Conservation (phyloP, 2,329 filamentous ascomycete species). For the Thielaviopsis ethacetica region DNA sequence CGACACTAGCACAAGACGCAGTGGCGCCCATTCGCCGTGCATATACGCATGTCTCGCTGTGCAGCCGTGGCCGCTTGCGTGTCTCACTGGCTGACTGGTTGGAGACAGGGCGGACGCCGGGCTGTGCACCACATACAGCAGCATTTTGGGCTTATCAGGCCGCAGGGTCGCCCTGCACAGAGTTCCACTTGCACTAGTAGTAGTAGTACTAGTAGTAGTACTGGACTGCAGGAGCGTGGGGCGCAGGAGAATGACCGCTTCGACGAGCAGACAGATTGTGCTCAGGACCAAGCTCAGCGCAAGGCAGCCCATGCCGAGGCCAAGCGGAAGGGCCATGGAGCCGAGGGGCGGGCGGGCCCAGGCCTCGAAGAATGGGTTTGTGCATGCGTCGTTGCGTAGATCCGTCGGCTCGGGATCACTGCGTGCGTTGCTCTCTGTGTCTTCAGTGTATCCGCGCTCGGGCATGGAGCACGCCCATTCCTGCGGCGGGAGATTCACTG, state of each 20-base stretch:
- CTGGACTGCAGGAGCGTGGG: not conserved
- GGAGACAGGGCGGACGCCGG: no score
- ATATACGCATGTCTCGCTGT: no score
- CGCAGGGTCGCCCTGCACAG: not conserved
- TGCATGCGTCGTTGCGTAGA: not conserved
- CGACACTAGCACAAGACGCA: not conserved
- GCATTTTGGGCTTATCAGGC: no score
- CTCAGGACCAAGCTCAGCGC: not conserved
- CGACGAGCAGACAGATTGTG: not conserved
- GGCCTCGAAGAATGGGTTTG: conserved; percentile 3
- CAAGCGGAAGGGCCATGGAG: not conserved
- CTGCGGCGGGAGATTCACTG: not conserved
- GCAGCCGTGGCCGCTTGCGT: no score
- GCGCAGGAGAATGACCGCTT: not conserved
- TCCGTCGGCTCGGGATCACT: no score
- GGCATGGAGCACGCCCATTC: not conserved
- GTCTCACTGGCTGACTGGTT: no score
- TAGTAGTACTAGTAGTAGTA: no score
- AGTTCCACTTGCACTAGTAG: no score
- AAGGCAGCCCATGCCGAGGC: not conserved
- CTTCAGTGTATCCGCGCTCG: no score
- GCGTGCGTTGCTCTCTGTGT: no score
- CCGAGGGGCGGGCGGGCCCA: not conserved
- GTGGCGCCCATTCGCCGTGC: not conserved
- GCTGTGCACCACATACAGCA: no score